Percentiles rank a stretch among this genome's conserved stretches.
These are phyloP conservation scores for Harringtonia aguacate DNA, from an alignment of 2,329 filamentous ascomycete genomes.

Conservation along the genomic window DNA sequence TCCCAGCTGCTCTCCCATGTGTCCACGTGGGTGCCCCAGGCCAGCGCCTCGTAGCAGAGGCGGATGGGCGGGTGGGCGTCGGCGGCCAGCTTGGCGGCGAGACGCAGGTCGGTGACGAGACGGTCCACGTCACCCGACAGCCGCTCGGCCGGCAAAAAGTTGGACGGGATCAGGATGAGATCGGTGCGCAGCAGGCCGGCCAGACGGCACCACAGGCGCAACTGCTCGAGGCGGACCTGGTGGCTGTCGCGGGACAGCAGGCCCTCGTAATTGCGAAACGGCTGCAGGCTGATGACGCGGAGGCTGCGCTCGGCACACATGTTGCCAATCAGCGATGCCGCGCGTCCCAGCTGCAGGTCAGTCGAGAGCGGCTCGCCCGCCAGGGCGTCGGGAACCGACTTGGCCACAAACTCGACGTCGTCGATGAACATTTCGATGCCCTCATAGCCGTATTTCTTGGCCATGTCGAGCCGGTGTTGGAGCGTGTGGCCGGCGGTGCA, in stretches of 20 bases:
- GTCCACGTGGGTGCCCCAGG: constrained; percentile 48
- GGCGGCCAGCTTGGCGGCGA: constrained; percentile 45
- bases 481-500: constrained; percentile 9
- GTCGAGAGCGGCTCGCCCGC: neutral
- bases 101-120: constrained; percentile 41
- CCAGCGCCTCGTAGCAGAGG: constrained; percentile 51
- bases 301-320: constrained; percentile 35
- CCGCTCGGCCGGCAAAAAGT: constrained; percentile 33
- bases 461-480: constrained; percentile 7
- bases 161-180: constrained; percentile 51
- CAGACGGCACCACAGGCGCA: constrained; percentile 48
- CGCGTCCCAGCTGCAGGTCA: constrained; percentile 19
- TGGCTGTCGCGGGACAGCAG: constrained; percentile 39
- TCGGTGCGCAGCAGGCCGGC: constrained; percentile 45
- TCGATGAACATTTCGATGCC: constrained; percentile 55
- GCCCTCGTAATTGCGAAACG: constrained; percentile 55
- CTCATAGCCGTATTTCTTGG: constrained; percentile 27
- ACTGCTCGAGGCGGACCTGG: constrained; percentile 36
- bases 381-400: constrained; percentile 12
- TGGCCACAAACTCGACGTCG: constrained; percentile 42
- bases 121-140: constrained; percentile 26
- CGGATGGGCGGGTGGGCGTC: constrained; percentile 33
- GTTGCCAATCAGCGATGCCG: constrained; percentile 31
- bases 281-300: constrained; percentile 44
- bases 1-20: constrained; percentile 50